A percentile compares a stretch with the other conserved stretches of the same genome.
Conservation (phyloP, 2,329 filamentous ascomycete genomes). For the Pseudocercospora musae region DNA sequence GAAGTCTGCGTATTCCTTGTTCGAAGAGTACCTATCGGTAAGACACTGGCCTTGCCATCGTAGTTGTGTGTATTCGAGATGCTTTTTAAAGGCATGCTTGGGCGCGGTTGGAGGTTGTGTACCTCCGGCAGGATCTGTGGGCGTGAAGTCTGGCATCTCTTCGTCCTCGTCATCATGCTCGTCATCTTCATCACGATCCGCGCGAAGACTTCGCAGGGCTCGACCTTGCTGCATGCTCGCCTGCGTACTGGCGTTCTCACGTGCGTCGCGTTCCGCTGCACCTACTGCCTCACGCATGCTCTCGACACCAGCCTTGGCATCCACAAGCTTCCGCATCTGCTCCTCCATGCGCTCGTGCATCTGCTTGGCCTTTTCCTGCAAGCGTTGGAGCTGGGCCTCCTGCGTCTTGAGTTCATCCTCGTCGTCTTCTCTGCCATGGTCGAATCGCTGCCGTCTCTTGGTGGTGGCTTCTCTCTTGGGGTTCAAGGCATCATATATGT, state of each 20-base stretch:
- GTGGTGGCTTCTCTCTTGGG: slow-evolving; percentile 31
- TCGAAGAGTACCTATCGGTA: slow-evolving; percentile 51
- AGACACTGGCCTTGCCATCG: slow-evolving; percentile 42
- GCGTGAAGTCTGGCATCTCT: slow-evolving; percentile 39
- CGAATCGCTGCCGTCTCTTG: slow-evolving; percentile 34
- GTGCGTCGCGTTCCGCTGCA: slow-evolving; percentile 40
- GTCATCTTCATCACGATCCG: slow-evolving; percentile 22
- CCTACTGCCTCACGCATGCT: slow-evolving; percentile 44
- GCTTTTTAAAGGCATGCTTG: slow-evolving; percentile 38
- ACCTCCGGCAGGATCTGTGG: slow-evolving; percentile 39
- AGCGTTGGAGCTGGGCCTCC: slow-evolving; percentile 41
- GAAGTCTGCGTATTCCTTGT: slow-evolving; percentile 62
- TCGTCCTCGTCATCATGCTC: slow-evolving; percentile 35
- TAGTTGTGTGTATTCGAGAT: slow-evolving; percentile 42
- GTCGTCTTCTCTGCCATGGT: slow-evolving; percentile 30
- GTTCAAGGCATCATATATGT: slow-evolving; percentile 56
- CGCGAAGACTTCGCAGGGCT: slow-evolving; percentile 25
- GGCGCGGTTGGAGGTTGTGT: slow-evolving; percentile 37
- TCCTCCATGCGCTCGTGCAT: slow-evolving; percentile 57
- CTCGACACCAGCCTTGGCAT: slow-evolving; percentile 50
- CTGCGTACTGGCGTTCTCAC: slow-evolving; percentile 37
- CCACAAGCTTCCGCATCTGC: slow-evolving; percentile 56
- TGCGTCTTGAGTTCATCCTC: slow-evolving; percentile 39
- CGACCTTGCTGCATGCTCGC: slow-evolving; percentile 34
- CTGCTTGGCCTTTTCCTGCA: slow-evolving; percentile 46